Evolutionary conservation across 331 rosid genomes (phyloP), one percentile per base, ranked within the genome.

Genomic region (Quercus phellos): DNA sequence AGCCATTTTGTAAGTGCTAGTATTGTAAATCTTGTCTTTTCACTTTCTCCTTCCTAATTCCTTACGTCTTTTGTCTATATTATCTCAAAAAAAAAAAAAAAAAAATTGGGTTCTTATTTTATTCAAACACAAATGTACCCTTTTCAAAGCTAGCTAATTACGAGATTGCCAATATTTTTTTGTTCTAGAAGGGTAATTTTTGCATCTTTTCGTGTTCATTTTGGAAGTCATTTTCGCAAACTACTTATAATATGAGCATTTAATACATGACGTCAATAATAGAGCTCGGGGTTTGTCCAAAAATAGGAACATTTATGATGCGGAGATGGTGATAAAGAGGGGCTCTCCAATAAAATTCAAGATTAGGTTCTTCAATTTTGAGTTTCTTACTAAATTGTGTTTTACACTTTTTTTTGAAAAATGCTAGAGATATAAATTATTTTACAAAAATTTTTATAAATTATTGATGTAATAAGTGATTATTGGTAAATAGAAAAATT

Each of bases 271-370:
- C 13, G 78, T 22, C 87, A 84, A 84, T 87, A 85, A 85, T 87
- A 75, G 86, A 89, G 91, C 74, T 85, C 29, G 82, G 86, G 61
- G 86, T 79, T 82, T 59, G 85, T 80, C 80, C 64, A 80, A 85
- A 80, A 76, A 66, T 34, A 50, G 61, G 29, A 83, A 79, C 84
- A 88, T 86, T 85, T 78, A 83, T 78, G 24, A 29, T 5, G 10
- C 5, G 70, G 76, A 78, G 55, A 76, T 76, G 30, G 38, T 26
- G 21, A 82, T 73, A 68, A 72, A 38, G 64, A 74, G 29, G 42
- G 74, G 11, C 51, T 53, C 73, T 9, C 74, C 59, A 54, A 51
- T 35, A 51, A 70, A 63, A 22, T 70, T 76, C 12, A 4, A 69
- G 64, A 80, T 74, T 68, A 16, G 38, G 32, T 56, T 67, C 5